These are phyloP conservation scores for Fusarium sp. DNA, from an alignment of 2,329 filamentous ascomycete species.

Conservation along the genomic window DNA sequence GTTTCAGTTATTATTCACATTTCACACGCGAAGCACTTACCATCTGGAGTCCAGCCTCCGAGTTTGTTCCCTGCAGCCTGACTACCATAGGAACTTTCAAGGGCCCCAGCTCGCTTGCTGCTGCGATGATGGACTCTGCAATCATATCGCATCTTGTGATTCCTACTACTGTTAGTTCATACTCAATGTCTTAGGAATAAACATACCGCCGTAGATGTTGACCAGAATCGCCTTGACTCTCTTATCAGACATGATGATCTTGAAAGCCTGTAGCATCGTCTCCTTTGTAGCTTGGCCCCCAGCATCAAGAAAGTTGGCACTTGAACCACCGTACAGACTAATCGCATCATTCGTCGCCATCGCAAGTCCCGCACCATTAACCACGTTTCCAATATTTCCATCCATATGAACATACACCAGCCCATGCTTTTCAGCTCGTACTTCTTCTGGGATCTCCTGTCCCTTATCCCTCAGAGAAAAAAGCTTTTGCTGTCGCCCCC, in stretches of 20 bases:
- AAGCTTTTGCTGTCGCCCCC: constrained; percentile 53
- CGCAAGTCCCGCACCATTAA: constrained; percentile 89
- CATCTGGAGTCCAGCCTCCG: constrained; percentile 52
- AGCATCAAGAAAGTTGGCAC: constrained; percentile 89
- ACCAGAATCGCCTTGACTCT: constrained; percentile 75
- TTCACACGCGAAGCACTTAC: constrained; percentile 41
- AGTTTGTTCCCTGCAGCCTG: constrained; percentile 60
- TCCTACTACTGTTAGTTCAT: constrained; percentile 44
- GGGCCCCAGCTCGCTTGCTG: constrained; percentile 50
- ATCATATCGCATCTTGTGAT: constrained; percentile 63
- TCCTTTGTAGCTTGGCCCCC: constrained; percentile 87
- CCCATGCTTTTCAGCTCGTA: constrained; percentile 64
- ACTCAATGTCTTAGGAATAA: fast-evolving
- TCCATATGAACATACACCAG: constrained; percentile 79
- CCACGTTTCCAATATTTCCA: constrained; percentile 79
- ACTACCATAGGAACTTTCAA: constrained; percentile 57
- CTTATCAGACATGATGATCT: constrained; percentile 75
- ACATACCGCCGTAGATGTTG: constrained; percentile 62
- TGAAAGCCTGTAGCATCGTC: constrained; percentile 82
- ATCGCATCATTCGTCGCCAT: constrained; percentile 93
- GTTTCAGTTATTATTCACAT: not conserved
- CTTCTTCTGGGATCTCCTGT: constrained; percentile 49
- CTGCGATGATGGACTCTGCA: constrained; percentile 59
- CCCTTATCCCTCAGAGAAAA: constrained; percentile 51
- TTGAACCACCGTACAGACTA: constrained; percentile 70